Evolutionary conservation across 2,329 filamentous ascomycete species (phyloP).

Genomic region (Neopestalotiopsis sp.): DNA sequence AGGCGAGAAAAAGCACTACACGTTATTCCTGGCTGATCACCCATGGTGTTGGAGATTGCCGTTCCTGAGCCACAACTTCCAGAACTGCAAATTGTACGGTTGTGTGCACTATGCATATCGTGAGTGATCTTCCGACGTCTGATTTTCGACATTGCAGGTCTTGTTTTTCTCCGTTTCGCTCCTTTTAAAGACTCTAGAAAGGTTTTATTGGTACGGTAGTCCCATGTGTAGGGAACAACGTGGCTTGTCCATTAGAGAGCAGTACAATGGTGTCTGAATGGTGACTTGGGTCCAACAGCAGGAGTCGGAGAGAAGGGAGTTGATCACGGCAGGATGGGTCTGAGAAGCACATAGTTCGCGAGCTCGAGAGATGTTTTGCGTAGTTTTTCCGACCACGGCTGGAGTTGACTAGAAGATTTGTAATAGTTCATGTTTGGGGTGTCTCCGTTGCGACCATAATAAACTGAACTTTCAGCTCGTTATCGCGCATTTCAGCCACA

Average conservation of each 20-base stretch:
- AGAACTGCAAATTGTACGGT: too few relatives aligned
- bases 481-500: background rate
- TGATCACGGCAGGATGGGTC: background rate
- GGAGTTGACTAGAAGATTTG: too few relatives aligned
- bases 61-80: background rate
- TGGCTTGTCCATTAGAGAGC: background rate
- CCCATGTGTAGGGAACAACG: background rate
- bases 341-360: background rate
- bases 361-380: background rate
- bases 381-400: background rate
- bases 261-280: background rate
- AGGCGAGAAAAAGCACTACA: background rate
- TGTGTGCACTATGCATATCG: too few relatives aligned
- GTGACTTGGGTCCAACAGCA: background rate
- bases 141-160: too few relatives aligned
- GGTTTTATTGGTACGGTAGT: too few relatives aligned
- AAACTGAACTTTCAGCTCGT: background rate
- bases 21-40: background rate
- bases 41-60: background rate
- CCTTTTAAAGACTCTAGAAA: fast-evolving
- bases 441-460: background rate
- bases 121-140: too few relatives aligned
- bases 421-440: background rate
- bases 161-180: too few relatives aligned
- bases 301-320: background rate